Conservation (phyloP, 345 rosid species). For the Boechera divaricarpa region DNA sequence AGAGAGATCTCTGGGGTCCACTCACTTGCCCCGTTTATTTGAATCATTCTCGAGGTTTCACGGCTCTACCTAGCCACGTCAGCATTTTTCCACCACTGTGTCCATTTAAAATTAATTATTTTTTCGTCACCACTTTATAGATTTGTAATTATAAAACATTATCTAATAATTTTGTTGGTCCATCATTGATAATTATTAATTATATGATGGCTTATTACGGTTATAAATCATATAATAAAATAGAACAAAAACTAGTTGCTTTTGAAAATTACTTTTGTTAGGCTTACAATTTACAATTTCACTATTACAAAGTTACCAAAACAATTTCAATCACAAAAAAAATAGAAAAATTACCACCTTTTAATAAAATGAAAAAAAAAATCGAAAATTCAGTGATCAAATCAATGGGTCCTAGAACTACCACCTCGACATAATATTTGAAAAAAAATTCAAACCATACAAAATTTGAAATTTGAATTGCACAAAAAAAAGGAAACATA, state of each 20-base stretch:
- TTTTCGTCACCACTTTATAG: not conserved
- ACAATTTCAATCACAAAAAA: too few relatives aligned
- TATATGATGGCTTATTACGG: not conserved
- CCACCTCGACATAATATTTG: too few relatives aligned
- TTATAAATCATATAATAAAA: conserved; percentile 8
- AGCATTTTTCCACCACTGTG: not conserved
- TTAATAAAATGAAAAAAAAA: not conserved
- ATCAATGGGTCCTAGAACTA: too few relatives aligned
- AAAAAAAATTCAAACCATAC: not conserved
- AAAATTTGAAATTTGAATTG: not conserved
- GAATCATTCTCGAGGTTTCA: conserved; percentile 22
- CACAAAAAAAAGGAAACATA: not conserved
- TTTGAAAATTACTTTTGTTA: not conserved
- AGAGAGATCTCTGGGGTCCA: not conserved
- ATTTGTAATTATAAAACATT: not conserved
- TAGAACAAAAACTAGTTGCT: not conserved
- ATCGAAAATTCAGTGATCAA: too few relatives aligned
- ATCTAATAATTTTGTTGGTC: not conserved
- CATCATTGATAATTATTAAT: not conserved
- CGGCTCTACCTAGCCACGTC: not conserved
- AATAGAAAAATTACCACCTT: not conserved
- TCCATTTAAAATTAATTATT: not conserved
- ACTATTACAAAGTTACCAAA: too few relatives aligned
- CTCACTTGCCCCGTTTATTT: conserved; percentile 14
- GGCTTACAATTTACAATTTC: not conserved